Base-by-base conservation (phyloP, 2,329 filamentous ascomycete genomes). In the Phaeosphaeria sp. region DNA sequence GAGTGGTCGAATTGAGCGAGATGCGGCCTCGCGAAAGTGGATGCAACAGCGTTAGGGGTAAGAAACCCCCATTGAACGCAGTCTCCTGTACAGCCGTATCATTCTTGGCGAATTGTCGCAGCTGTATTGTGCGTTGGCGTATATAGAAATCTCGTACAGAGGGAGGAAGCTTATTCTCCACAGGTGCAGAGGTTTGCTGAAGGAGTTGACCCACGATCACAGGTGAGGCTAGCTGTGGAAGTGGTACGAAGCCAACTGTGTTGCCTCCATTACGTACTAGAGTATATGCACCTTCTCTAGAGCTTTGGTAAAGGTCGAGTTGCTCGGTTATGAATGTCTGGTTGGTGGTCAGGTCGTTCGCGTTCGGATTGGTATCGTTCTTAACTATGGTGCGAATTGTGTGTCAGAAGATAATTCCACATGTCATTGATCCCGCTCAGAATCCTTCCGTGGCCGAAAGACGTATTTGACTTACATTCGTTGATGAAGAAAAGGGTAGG, bases 1-100 rank as follows among this genome's bases (percentile, higher is more conserved):
- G 72, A 48, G 75, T 66, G 15, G 67, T 66, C 10, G 69, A 68
- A 55, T 74, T 71, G 48, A 76, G 63, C 4, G 63, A 66, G 39
- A 77, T 71, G 20, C 67, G 70, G 11, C 75, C 76, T 41, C 75
- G 72, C 6, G 66, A 59, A 0, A 66, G 25, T 25, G 63, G 62
- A 30, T 72, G 69, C 7, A 73, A 67, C 46, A 78, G 46, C 11
- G 46, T 47, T 10, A 47, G 22, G 3, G 46, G 46, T 18, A 47
- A 10, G 17, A 47, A 47, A 4, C 46, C 46, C 15, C 20, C 60
- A 25, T 71, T 66, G 42, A 73, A 58, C 22, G 63, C 64, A 13
- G 72, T 60, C 41, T 57, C 59, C 1, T 63, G 56, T 15, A 64
- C 66, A 21, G 65, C 64, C 4, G 46, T 47, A 47, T 47, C 22